These are phyloP conservation scores for Phalaenopsis hybrid DNA, from an alignment of 116 monocot species.

Conservation along the genomic window DNA sequence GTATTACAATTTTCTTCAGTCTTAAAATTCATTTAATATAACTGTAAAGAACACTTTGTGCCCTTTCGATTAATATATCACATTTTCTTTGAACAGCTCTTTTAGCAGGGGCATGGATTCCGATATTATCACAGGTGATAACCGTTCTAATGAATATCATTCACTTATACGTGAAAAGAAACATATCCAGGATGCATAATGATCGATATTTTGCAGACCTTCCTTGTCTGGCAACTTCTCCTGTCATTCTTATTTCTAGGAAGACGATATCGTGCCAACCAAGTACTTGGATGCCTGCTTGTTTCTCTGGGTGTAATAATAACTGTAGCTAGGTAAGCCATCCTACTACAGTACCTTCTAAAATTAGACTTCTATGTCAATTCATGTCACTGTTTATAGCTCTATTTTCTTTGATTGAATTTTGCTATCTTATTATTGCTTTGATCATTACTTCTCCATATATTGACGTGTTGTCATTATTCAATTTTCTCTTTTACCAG, in stretches of 20 bases:
- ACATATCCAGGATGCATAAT: constrained; percentile 8
- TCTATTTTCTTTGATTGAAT: background rate
- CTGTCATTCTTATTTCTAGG: constrained; percentile 67
- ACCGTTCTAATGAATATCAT: constrained; percentile 10
- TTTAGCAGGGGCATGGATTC: constrained; percentile 90
- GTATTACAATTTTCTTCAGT: background rate
- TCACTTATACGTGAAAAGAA: background rate
- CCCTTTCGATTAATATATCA: background rate
- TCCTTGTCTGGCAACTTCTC: constrained; percentile 95
- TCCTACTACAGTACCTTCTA: background rate
- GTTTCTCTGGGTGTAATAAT: constrained; percentile 74
- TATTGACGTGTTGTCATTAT: background rate
- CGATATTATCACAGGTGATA: constrained; percentile 90
- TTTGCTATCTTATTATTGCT: background rate
- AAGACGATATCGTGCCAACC: constrained; percentile 70
- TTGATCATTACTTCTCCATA: background rate
- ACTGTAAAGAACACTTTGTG: background rate
- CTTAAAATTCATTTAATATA: background rate
- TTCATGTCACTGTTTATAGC: background rate
- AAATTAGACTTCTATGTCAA: background rate
- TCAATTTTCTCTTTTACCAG: background rate
- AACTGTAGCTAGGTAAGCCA: constrained; percentile 76
- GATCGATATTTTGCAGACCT: constrained; percentile 56
- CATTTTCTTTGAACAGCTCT: constrained; percentile 59
- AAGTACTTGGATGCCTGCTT: constrained; percentile 88